Evolutionary conservation across 1,139 yeast genomes (phyloP).

Genomic region (Protomyces macrosporus): DNA sequence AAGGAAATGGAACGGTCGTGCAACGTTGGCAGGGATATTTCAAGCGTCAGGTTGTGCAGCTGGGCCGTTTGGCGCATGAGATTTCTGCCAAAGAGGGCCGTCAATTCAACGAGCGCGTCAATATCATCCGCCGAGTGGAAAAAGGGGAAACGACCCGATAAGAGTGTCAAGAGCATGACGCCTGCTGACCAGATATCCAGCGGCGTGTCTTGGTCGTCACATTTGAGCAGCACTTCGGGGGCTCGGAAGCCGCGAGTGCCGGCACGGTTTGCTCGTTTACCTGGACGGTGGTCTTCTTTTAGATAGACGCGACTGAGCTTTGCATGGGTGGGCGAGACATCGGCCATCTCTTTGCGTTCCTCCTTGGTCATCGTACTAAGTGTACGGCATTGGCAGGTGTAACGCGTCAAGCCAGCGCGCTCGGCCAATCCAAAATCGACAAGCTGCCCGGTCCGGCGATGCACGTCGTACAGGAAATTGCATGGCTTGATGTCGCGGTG

Average conservation of each 20-base stretch:
- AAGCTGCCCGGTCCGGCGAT: slow-evolving; percentile 69
- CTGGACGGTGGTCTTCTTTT: slow-evolving; percentile 73
- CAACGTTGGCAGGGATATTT: slow-evolving; percentile 52
- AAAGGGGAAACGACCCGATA: slow-evolving; percentile 73
- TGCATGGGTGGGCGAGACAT: slow-evolving; percentile 15
- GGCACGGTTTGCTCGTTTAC: slow-evolving; percentile 91
- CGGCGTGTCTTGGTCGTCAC: slow-evolving; percentile 71
- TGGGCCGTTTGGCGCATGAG: slow-evolving; percentile 70
- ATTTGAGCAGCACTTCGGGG: slow-evolving; percentile 84
- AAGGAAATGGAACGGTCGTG: slow-evolving; percentile 40
- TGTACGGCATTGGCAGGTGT: slow-evolving; percentile 29
- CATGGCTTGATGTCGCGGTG: slow-evolving; percentile 84
- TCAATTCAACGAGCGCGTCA: slow-evolving; percentile 81
- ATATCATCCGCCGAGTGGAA: slow-evolving; percentile 87
- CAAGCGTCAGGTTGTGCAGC: slow-evolving; percentile 84
- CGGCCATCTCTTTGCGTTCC: slow-evolving; percentile 7
- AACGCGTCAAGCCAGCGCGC: neutral
- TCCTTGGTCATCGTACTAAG: slow-evolving; percentile 15
- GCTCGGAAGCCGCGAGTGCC: slow-evolving; percentile 97
- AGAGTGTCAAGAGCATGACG: slow-evolving; percentile 67
- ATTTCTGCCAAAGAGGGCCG: slow-evolving; percentile 76
- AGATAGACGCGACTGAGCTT: slow-evolving; percentile 59
- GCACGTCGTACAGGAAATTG: slow-evolving; percentile 75
- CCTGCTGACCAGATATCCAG: slow-evolving; percentile 94
- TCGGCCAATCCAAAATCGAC: slow-evolving; percentile 95